Evolutionary conservation across 495 filamentous ascomycete species (phyloP), one percentile per base, ranked within the genome.

Genomic region (Aspergillus indologenus): DNA sequence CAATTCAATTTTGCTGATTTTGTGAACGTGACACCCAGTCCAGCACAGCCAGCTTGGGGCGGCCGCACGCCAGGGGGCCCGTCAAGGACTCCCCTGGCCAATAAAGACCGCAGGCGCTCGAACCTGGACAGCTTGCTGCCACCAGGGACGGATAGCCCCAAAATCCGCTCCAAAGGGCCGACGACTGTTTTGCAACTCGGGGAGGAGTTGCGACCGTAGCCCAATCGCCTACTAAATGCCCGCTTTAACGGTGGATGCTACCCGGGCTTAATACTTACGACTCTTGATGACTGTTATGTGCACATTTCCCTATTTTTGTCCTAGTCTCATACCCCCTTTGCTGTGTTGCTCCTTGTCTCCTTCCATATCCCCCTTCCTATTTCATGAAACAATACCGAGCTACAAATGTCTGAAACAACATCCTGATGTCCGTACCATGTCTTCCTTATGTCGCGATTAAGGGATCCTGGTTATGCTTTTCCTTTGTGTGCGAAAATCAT

Each of bases 1-100:
- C 84, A 85, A 58, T 96, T 97, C 75, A 94, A 97, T 75, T 96
- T 97, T 75, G 86, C 91, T 8, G 95, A 98, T 69, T 99, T 96
- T 68, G 87, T 98, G 59, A 96, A 99, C 68, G 90, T 97, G 72
- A 96, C 94, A 15, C 94, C 95, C 5, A 94, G 90, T 63, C 95
- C 94, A 3, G 94, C 92, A 12, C 94, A 96, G 72, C 90, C 85
- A 57, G 80, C 85, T 5, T 96, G 85, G 80, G 87, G 86, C 52
- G 75, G 72, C 56, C 81, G 82, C n/a, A 83, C 84, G 48, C 75
- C 78, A 59, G 76, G 74, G 61, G 81, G 71, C 57, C 75, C 68
- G 60, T 64, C 69, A 78, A 88, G 82, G 76, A 84, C 94, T 56
- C 78, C 85, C 66, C 73, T 83, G 0, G 73, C 78, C 34, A 68